A percentile compares a stretch with the other conserved stretches of the same genome.
These are phyloP conservation scores for Aspergillus homomorphus DNA, from an alignment of 495 filamentous ascomycete species.

Conservation along the genomic window DNA sequence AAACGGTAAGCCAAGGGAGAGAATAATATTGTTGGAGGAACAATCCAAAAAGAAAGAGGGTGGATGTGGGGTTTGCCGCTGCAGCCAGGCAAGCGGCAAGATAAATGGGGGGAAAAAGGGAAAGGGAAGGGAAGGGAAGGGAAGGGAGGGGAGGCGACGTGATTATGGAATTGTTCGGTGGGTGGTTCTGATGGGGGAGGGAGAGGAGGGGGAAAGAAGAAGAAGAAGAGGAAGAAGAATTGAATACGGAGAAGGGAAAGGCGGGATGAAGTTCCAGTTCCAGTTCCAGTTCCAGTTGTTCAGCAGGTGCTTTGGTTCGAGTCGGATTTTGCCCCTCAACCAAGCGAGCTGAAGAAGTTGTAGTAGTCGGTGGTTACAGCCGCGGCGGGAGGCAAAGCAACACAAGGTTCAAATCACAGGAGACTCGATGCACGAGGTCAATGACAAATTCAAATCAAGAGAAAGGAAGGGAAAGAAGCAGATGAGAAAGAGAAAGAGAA, in stretches of 20 bases:
- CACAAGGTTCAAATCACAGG: neutral
- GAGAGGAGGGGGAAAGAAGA: no score
- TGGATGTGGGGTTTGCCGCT: slow-evolving; percentile 59
- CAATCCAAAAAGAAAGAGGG: slow-evolving; percentile 35
- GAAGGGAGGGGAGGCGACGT: neutral
- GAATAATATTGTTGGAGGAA: slow-evolving; percentile 7
- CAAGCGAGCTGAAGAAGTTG: neutral
- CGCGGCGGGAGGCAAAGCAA: neutral
- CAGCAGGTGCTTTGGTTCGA: neutral
- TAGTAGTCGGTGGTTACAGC: neutral
- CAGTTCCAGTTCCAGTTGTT: no score
- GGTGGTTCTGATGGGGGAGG: no score
- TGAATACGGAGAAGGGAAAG: no score
- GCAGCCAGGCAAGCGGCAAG: slow-evolving; percentile 34
- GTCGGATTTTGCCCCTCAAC: slow-evolving; percentile 5
- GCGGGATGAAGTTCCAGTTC: no score
- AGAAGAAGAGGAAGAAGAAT: no score
- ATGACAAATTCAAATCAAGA: neutral
- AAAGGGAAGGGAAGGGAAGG: neutral
- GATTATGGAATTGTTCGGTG: neutral
- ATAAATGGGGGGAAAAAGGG: neutral
- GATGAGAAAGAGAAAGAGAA: slow-evolving; percentile 3
- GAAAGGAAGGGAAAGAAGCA: slow-evolving; percentile 1
- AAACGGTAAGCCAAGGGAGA: no score
- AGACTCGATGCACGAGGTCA: neutral